A percentile compares a stretch with the other conserved stretches of the same genome.
Conservation (phyloP, 2,329 filamentous ascomycete species). For the Magnaporthiopsis rhizophila region DNA sequence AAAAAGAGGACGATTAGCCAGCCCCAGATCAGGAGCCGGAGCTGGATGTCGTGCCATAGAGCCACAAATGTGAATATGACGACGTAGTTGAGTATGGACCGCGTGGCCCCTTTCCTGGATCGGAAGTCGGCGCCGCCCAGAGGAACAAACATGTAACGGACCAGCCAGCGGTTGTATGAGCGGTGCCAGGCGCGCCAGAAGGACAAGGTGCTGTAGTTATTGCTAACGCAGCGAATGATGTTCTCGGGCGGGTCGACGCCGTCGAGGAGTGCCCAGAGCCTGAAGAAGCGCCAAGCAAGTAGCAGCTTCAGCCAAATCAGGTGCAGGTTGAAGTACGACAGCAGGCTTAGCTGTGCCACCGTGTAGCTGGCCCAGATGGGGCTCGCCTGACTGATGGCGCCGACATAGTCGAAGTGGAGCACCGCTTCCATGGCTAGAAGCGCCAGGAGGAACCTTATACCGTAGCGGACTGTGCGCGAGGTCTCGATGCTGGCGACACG, state of each 20-base stretch:
- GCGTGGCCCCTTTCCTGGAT: slow-evolving; percentile 35
- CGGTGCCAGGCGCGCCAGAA: slow-evolving; percentile 98
- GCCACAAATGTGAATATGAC: slow-evolving; percentile 94
- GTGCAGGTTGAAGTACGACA: slow-evolving; percentile 93
- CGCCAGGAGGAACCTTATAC: slow-evolving; percentile 68
- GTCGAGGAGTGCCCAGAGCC: slow-evolving; percentile 88
- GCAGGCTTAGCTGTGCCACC: slow-evolving; percentile 76
- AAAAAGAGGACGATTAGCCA: slow-evolving; percentile 96
- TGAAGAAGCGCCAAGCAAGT: slow-evolving; percentile 96
- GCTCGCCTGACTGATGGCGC: slow-evolving; percentile 76
- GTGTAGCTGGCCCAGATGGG: slow-evolving; percentile 80
- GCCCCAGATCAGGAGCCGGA: slow-evolving; percentile 87
- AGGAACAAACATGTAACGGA: slow-evolving; percentile 90
- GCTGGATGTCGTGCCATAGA: slow-evolving; percentile 94
- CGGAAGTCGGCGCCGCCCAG: slow-evolving; percentile 62
- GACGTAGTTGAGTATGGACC: slow-evolving; percentile 67
- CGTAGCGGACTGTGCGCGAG: slow-evolving; percentile 71
- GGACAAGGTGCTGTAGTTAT: slow-evolving; percentile 83
- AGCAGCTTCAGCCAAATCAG: slow-evolving; percentile 97
- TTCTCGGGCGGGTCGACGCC: slow-evolving; percentile 95
- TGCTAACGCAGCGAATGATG: slow-evolving; percentile 91
- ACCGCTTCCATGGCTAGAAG: slow-evolving; percentile 86
- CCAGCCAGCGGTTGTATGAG: slow-evolving; percentile 87
- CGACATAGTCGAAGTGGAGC: slow-evolving; percentile 86
- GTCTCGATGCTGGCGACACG: slow-evolving; percentile 61